Conservation (phyloP, 768 basidiomycete species). For the Neoboletus magnificus region DNA sequence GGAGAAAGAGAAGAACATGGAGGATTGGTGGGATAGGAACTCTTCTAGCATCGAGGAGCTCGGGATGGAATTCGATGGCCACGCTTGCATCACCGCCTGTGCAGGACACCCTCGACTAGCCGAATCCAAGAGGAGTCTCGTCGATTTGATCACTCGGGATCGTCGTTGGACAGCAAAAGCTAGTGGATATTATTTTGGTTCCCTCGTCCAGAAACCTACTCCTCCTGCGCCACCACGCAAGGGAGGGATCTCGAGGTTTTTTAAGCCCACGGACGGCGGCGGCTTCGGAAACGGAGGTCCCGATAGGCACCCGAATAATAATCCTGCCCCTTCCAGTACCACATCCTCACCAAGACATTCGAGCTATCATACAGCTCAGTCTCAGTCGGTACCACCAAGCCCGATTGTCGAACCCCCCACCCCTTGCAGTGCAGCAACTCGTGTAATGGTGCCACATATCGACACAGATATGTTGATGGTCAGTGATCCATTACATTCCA, state of each 20-base stretch:
- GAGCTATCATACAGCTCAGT: constrained; percentile 8
- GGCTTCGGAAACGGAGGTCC: neutral
- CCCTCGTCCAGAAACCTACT: neutral
- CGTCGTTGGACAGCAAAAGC: constrained; percentile 7
- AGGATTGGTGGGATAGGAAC: constrained; percentile 33
- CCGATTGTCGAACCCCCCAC: constrained; percentile 13
- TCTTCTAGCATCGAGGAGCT: constrained; percentile 18
- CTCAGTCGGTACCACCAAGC: constrained; percentile 3
- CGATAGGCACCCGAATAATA: neutral
- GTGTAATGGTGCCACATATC: neutral
- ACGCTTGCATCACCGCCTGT: constrained; percentile 37
- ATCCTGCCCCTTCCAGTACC: neutral
- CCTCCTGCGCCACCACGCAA: neutral
- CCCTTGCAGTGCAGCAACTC: neutral
- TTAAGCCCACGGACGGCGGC: neutral
- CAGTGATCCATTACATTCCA: neutral
- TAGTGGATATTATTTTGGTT: constrained; percentile 11
- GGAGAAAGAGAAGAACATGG: constrained; percentile 29
- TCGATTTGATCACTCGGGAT: constrained; percentile 9
- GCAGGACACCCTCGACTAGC: neutral
- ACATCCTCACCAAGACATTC: neutral
- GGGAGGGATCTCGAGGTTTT: neutral
- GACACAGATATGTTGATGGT: neutral
- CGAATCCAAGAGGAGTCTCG: constrained; percentile 16
- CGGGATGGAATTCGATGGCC: constrained; percentile 33